Base-by-base conservation (phyloP, 1,139 yeast species). In the Pneumocystis canis region DNA sequence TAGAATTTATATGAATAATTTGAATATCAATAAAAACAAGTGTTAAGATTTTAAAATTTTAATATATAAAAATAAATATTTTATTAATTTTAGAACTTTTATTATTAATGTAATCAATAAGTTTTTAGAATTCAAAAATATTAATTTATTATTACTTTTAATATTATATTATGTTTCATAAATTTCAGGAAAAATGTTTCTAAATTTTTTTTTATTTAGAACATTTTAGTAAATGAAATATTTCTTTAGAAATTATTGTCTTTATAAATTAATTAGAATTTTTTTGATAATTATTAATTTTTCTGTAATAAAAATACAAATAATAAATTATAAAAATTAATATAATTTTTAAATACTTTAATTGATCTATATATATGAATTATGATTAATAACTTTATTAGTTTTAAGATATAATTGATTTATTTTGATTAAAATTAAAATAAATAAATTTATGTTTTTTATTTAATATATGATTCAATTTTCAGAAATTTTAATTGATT, bases 1-100 rank as follows among this genome's bases (percentile, higher is more conserved):
- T 86, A 16, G 78, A 79, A 11, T 84, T 89, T 11, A 80, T 77
- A 63, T 89, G 75, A 1, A 89, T 79, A 64, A 83, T 84, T 67
- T 83, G 82, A 58, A 92, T 85, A 63, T 83, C 96, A 18, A 89
- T 63, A 35, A 60, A 60, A 47, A 65, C 60, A 25, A 59, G 58
- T 31, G 25, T 37, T 11, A 59, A 11, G 9, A 28, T 20, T 32
- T 25, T 25, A 7, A 40, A 57, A 14, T 11, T 3, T 20, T 57
- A 25, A 11, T 35, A 28, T 30, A 37, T 14, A 32, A 2, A 31
- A 56, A 56, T n/a, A 7, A 18, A 33, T 7, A 56, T n/a, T 30
- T 25, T 37, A 28, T 16, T 20, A 18, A 33, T 57, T 28, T 35
- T 33, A 56, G 31, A 71, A 63, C 77, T 78, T 65, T 75, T 74